These are phyloP conservation scores for Scedosporium boydii DNA, from an alignment of 2,329 filamentous ascomycete species.

Conservation along the genomic window DNA sequence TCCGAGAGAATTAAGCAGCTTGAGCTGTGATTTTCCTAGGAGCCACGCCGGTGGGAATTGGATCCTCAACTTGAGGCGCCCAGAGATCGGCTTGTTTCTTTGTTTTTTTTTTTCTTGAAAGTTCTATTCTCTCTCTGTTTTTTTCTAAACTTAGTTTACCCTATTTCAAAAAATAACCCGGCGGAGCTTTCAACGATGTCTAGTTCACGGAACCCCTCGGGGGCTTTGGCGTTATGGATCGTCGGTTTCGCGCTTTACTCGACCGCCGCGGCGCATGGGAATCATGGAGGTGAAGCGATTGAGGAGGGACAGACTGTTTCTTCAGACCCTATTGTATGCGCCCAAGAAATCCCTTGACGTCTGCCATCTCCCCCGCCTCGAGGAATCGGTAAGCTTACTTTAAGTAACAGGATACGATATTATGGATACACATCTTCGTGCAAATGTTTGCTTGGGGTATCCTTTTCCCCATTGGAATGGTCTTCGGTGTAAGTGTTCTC, in stretches of 20 bases:
- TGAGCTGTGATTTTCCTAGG: too few relatives aligned
- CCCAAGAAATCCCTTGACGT: neutral
- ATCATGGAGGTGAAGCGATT: conserved; percentile 43
- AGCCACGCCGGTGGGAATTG: too few relatives aligned
- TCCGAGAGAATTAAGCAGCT: too few relatives aligned
- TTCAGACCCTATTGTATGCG: conserved; percentile 60
- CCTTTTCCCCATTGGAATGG: conserved; percentile 91
- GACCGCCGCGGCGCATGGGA: conserved; percentile 32
- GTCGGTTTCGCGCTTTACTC: neutral
- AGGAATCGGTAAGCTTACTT: conserved; percentile 19
- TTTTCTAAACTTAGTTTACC: neutral
- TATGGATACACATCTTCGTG: conserved; percentile 91
- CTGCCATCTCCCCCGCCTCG: neutral
- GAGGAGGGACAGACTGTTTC: conserved; percentile 61
- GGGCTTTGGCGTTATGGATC: neutral
- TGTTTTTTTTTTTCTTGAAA: neutral
- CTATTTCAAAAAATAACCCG: neutral
- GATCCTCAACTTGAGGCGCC: too few relatives aligned
- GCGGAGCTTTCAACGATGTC: neutral
- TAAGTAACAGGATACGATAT: conserved; percentile 54
- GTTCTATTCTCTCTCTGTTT: too few relatives aligned
- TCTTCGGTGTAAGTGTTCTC: conserved; percentile 64
- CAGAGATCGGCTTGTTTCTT: neutral
- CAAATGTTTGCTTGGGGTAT: conserved; percentile 84
- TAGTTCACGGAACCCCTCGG: neutral